A percentile compares a stretch with the other conserved stretches of the same genome.
Evolutionary conservation across 2,329 filamentous ascomycete species (phyloP).

Genomic region (Colletotrichum lini): DNA sequence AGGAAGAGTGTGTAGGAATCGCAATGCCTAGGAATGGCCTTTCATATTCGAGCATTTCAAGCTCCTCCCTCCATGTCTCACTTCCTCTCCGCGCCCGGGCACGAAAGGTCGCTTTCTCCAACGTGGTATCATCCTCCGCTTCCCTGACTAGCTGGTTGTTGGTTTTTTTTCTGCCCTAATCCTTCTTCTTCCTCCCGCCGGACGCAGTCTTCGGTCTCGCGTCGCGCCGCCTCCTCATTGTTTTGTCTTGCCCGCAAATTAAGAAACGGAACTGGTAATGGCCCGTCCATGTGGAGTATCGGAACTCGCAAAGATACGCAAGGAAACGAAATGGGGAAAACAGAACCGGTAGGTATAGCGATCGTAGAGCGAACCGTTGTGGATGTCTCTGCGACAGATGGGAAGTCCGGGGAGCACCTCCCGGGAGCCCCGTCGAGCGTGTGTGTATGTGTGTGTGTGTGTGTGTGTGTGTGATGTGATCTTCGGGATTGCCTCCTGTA

Average conservation of each 20-base stretch:
- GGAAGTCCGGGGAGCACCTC: neutral
- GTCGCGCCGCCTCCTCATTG: neutral
- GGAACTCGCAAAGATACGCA: constrained; percentile 1
- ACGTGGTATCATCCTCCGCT: constrained; percentile 42
- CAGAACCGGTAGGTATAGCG: constrained; percentile 26
- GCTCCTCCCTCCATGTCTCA: constrained; percentile 21
- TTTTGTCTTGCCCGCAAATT: constrained; percentile 25
- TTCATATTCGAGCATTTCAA: constrained; percentile 41
- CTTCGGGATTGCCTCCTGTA: constrained; percentile 32
- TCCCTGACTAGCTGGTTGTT: neutral
- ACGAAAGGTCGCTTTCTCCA: constrained; percentile 10
- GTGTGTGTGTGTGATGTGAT: constrained; percentile 3
- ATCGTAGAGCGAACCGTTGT: constrained; percentile 25
- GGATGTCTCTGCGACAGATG: constrained; percentile 4
- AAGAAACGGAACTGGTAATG: constrained; percentile 1
- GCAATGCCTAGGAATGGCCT: constrained; percentile 37
- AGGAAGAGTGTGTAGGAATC: neutral
- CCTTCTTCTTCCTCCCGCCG: neutral
- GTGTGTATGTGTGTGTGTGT: too few relatives aligned
- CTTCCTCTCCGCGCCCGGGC: neutral
- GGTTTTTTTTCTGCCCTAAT: constrained; percentile 3
- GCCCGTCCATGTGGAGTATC: constrained; percentile 8
- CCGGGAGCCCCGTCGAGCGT: constrained; percentile 2
- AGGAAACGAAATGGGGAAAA: neutral
- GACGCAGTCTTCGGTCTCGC: neutral